Percentiles rank a stretch among this genome's conserved stretches.
Evolutionary conservation across 2,329 filamentous ascomycete genomes (phyloP).

Genomic region (Trichoderma guizhouense): DNA sequence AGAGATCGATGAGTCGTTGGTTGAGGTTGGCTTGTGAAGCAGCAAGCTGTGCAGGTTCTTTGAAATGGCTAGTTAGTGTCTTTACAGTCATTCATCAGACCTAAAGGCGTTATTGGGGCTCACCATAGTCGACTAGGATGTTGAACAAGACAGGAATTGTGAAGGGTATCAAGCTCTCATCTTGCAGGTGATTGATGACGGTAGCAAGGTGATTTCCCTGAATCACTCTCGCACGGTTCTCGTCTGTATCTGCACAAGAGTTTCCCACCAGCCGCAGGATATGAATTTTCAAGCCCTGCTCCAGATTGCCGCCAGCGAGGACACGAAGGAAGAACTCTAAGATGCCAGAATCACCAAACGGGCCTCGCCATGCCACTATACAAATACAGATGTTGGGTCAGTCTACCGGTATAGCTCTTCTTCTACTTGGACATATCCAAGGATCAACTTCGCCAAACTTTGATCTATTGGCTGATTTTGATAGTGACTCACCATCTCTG

Average conservation of each 20-base stretch:
- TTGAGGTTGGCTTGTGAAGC: conserved; percentile 53
- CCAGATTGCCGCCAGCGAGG: conserved; percentile 38
- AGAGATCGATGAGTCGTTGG: conserved; percentile 45
- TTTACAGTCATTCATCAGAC: background rate
- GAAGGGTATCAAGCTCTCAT: conserved; percentile 49
- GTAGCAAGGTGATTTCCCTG: conserved; percentile 44
- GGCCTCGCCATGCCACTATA: conserved; percentile 53
- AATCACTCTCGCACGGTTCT: conserved; percentile 56
- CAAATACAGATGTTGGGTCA: background rate
- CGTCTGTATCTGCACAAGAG: conserved; percentile 61
- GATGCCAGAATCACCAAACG: conserved; percentile 56
- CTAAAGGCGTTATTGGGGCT: conserved; percentile 21
- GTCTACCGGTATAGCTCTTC: background rate
- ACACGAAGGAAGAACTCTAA: conserved; percentile 54
- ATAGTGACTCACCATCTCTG: conserved; percentile 47
- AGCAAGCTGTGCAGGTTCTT: conserved; percentile 56
- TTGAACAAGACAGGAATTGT: conserved; percentile 61
- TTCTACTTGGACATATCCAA: background rate
- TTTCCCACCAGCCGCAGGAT: conserved; percentile 58
- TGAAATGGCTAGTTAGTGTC: background rate
- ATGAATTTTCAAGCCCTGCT: conserved; percentile 49
- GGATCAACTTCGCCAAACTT: background rate
- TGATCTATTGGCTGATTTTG: background rate
- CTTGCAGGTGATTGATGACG: conserved; percentile 47
- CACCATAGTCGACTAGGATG: conserved; percentile 61